Evolutionary conservation across 129 eudicot species (phyloP).

Genomic region (Pittosporum tobira): DNA sequence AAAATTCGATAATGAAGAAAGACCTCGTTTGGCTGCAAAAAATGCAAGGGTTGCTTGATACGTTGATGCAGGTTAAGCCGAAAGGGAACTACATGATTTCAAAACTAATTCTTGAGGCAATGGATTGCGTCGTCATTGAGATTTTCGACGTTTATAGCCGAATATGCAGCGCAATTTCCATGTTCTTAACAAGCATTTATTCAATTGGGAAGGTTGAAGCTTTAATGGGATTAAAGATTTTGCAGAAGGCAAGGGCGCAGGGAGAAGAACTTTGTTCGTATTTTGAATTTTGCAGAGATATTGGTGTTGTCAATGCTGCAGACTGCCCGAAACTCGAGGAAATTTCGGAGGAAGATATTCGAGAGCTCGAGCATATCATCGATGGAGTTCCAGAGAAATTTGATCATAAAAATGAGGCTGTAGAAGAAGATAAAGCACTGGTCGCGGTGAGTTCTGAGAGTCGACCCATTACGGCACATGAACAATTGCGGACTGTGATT

Average conservation of each 20-base stretch:
- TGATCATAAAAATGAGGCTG: background rate
- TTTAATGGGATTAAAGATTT: constrained; percentile 26
- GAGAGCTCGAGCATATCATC: constrained; percentile 40
- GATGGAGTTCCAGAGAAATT: constrained; percentile 9
- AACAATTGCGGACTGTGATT: constrained; percentile 34
- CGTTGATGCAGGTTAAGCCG: constrained; percentile 39
- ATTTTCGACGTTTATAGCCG: constrained; percentile 50
- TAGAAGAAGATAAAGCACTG: constrained; percentile 19
- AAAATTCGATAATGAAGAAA: constrained; percentile 7
- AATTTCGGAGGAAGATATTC: constrained; percentile 36
- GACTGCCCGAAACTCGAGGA: constrained; percentile 40
- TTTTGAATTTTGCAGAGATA: constrained; percentile 39
- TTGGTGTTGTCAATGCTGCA: constrained; percentile 44
- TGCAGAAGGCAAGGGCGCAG: constrained; percentile 46
- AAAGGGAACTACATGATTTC: constrained; percentile 8
- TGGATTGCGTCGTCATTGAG: constrained; percentile 70
- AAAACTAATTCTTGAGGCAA: constrained; percentile 51
- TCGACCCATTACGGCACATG: background rate
- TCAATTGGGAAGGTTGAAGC: constrained; percentile 45
- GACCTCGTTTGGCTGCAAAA: constrained; percentile 44
- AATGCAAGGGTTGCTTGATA: constrained; percentile 49
- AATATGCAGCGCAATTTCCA: constrained; percentile 55
- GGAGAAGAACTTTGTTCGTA: constrained; percentile 33
- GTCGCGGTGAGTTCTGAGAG: constrained; percentile 9
- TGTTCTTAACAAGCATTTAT: constrained; percentile 20